Evolutionary conservation across 208 protist genomes (phyloP).

Genomic region (Leishmania turanica): DNA sequence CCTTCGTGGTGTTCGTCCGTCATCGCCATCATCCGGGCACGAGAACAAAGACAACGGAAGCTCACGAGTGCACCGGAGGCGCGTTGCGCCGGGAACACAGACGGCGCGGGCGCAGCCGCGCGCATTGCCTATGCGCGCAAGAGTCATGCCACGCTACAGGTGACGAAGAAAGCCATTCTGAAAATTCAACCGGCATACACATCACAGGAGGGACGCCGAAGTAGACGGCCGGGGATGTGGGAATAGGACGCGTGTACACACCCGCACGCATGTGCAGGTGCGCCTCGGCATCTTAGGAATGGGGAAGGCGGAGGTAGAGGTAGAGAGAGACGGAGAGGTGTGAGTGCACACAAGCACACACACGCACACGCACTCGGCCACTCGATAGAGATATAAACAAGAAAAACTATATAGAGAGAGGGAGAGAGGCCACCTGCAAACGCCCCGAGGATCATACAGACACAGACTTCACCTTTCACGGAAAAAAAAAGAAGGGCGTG

Average conservation of each 20-base stretch:
- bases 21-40: neutral
- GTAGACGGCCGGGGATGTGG: neutral
- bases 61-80: neutral
- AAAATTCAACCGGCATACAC: neutral
- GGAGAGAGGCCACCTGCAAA: neutral
- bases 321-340: neutral
- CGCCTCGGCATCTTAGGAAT: neutral
- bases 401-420: neutral
- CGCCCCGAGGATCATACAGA: neutral
- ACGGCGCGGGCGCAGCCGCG: neutral
- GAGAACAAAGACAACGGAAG: neutral
- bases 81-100: neutral
- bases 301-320: neutral
- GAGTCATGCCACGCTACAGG: neutral
- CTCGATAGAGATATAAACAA: neutral
- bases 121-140: neutral
- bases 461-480: neutral
- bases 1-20: neutral
- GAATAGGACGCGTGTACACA: neutral
- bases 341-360: neutral
- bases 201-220: neutral
- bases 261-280: neutral
- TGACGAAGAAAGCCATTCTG: no score
- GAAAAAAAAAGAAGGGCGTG: neutral
- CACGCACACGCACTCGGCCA: neutral